Conservation (phyloP, 495 filamentous ascomycete genomes). For the Parachaetomium inaequale region DNA sequence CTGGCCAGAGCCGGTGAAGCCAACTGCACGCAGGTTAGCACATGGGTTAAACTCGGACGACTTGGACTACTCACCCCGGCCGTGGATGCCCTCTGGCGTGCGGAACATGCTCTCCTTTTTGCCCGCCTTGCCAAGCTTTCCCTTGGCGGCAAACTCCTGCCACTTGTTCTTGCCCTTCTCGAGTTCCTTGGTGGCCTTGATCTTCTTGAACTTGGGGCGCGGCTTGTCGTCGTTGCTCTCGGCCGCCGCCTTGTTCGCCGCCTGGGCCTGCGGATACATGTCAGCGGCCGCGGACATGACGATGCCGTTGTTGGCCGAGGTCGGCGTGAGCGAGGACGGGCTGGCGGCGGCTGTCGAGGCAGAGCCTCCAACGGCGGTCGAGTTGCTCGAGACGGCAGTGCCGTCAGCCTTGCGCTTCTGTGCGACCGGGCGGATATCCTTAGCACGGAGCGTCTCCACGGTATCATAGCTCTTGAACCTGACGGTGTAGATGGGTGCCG, state of each 20-base stretch:
- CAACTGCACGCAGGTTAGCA: slow-evolving; percentile 60
- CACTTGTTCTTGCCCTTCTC: slow-evolving; percentile 90
- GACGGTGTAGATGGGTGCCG: slow-evolving; percentile 85
- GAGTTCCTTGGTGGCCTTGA: slow-evolving; percentile 85
- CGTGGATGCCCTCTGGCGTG: slow-evolving; percentile 78
- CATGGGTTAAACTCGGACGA: neutral
- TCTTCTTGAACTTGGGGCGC: slow-evolving; percentile 59
- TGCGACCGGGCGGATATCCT: slow-evolving; percentile 79
- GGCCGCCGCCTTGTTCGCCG: slow-evolving; percentile 38
- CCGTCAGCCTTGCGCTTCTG: slow-evolving; percentile 92
- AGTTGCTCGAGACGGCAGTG: slow-evolving; percentile 53
- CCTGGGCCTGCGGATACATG: slow-evolving; percentile 74
- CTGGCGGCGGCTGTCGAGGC: slow-evolving; percentile 30
- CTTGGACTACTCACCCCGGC: slow-evolving; percentile 60
- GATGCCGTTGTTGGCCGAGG: slow-evolving; percentile 52
- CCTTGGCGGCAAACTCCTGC: slow-evolving; percentile 84
- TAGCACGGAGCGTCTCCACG: slow-evolving; percentile 77
- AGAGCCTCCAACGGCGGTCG: slow-evolving; percentile 41
- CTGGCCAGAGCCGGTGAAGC: slow-evolving; percentile 92
- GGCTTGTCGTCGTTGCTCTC: slow-evolving; percentile 46
- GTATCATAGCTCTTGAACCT: slow-evolving; percentile 88
- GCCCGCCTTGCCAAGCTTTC: slow-evolving; percentile 64
- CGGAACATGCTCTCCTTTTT: slow-evolving; percentile 98
- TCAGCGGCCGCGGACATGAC: slow-evolving; percentile 79
- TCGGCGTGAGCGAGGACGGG: slow-evolving; percentile 22